Percentiles rank a stretch among this genome's conserved stretches.
Evolutionary conservation across 2,329 filamentous ascomycete species (phyloP).

Genomic region (Neocatenulostroma microsporum): DNA sequence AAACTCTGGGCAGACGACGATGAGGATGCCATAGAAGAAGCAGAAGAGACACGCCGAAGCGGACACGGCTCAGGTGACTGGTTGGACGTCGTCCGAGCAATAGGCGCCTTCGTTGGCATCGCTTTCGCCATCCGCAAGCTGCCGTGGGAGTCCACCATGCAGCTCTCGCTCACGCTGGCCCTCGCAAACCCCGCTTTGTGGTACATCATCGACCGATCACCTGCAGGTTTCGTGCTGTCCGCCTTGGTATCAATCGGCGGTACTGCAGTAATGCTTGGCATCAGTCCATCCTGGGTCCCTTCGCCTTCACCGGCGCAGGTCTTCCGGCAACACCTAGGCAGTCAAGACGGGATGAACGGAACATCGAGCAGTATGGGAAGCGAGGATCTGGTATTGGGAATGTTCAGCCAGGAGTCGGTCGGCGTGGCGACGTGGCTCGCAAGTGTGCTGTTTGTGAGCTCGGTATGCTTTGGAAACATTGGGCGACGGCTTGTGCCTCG

Average conservation of each 20-base stretch:
- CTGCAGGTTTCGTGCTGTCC: constrained; percentile 73
- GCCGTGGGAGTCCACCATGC: constrained; percentile 90
- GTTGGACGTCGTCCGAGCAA: constrained; percentile 62
- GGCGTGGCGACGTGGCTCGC: constrained; percentile 81
- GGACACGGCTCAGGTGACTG: constrained; percentile 39
- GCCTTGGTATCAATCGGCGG: constrained; percentile 64
- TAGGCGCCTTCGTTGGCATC: constrained; percentile 65
- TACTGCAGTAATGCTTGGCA: constrained; percentile 63
- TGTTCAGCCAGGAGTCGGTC: constrained; percentile 55
- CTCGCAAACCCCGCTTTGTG: constrained; percentile 89
- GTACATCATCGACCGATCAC: constrained; percentile 91
- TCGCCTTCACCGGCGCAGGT: constrained; percentile 46
- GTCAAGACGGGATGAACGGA: constrained; percentile 13
- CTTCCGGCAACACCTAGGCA: constrained; percentile 17
- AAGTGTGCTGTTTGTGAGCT: constrained; percentile 89
- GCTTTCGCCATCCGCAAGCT: constrained; percentile 79
- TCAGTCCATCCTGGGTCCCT: constrained; percentile 73
- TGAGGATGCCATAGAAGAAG: constrained; percentile 24
- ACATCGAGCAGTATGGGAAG: constrained; percentile 10
- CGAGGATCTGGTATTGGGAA: constrained; percentile 34
- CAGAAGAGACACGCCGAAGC: constrained; percentile 12
- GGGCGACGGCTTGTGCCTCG: constrained; percentile 63
- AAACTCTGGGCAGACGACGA: constrained; percentile 55
- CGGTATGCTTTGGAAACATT: constrained; percentile 93
- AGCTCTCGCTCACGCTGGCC: constrained; percentile 80